phyloP scores from a whole-genome alignment of 495 filamentous ascomycete species.

The Podospora sp. region DNA sequence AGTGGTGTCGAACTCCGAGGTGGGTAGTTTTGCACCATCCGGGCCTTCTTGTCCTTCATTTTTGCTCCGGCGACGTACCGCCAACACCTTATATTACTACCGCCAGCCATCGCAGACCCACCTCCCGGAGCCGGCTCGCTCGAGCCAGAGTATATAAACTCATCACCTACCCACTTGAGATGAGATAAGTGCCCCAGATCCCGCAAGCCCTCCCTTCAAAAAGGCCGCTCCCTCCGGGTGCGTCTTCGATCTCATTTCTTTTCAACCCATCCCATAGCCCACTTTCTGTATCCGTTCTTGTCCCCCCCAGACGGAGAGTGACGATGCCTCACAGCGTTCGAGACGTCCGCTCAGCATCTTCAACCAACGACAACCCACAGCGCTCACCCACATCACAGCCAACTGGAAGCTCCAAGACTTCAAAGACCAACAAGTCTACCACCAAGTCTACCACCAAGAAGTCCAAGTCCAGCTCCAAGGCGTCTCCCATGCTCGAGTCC shows the following conservation, averaged over 20 bases:
- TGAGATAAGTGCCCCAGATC: background rate
- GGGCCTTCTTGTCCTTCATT: too few relatives aligned
- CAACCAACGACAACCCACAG: background rate
- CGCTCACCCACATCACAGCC: background rate
- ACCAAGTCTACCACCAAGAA: background rate
- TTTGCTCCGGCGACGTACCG: background rate
- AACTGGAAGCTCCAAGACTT: too few relatives aligned
- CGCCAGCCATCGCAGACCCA: background rate
- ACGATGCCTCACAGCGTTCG: conserved; percentile 16
- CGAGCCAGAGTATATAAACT: background rate
- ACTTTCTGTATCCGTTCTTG: background rate
- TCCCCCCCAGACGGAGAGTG: background rate
- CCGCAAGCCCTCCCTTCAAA: background rate
- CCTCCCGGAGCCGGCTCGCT: too few relatives aligned
- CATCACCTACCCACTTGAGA: background rate
- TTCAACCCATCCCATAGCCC: background rate
- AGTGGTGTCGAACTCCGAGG: too few relatives aligned
- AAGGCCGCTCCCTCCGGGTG: background rate
- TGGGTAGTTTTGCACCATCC: too few relatives aligned
- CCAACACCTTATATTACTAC: background rate
- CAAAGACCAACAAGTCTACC: background rate
- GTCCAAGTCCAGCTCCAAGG: background rate
- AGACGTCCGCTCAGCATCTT: background rate
- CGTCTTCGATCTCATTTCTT: background rate
- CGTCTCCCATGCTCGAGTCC: background rate